phyloP scores from a whole-genome alignment of 1,284 basidiomycete species.

The Microbotryomycetes sp. region DNA sequence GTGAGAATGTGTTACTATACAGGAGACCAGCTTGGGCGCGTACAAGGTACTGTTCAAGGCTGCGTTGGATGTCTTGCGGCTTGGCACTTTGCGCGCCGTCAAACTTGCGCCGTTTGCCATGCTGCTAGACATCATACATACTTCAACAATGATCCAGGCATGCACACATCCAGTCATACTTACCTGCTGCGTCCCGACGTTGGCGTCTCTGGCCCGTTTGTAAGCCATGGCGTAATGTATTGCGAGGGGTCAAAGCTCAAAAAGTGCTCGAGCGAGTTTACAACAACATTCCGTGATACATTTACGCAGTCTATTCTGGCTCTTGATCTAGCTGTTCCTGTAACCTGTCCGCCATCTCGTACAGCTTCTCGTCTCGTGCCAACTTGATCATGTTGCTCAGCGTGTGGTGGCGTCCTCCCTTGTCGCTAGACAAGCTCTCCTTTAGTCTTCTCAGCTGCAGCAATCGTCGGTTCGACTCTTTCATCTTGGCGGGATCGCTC shows the following conservation, averaged over 20 bases:
- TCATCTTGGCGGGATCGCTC: not conserved
- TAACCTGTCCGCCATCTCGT: constrained; percentile 13
- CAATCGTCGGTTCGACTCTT: constrained; percentile 9
- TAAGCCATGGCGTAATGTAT: no score
- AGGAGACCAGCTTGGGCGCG: not conserved
- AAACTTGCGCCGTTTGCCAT: not conserved
- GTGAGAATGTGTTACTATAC: no score
- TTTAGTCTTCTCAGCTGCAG: constrained; percentile 16
- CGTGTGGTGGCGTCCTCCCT: not conserved
- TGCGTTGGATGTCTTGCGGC: not conserved
- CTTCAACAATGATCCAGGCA: no score
- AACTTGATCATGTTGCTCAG: constrained; percentile 6
- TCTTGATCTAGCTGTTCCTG: not conserved
- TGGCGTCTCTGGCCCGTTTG: no score
- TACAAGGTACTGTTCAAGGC: not conserved
- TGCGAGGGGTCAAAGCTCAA: no score
- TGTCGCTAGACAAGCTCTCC: constrained; percentile 4
- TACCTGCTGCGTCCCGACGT: no score
- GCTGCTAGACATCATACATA: no score
- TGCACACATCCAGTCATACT: no score
- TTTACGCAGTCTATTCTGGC: no score
- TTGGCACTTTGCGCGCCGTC: not conserved
- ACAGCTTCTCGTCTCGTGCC: constrained; percentile 14
- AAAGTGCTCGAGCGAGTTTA: no score
- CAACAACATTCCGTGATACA: no score